Conservation (phyloP, 257 asterid species). For the Thymus quinquecostatus region DNA sequence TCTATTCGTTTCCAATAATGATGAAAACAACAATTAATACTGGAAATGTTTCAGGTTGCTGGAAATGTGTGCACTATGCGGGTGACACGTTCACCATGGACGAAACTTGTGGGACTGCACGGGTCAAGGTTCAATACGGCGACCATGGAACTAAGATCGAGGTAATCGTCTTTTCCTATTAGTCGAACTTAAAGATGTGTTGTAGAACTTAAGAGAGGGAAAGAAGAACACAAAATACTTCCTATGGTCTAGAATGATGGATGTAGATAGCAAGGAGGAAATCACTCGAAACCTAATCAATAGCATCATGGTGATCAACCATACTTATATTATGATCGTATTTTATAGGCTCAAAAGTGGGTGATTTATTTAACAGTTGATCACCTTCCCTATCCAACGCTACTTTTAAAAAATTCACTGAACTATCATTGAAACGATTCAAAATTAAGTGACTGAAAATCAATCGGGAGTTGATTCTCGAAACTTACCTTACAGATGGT, state of each 20-base stretch:
- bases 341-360: not conserved
- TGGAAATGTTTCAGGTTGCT: constrained; percentile 47
- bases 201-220: no score
- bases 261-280: no score
- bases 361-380: no score
- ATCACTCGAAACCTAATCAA: not conserved
- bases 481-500: constrained; percentile 40
- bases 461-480: not conserved
- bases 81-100: constrained; percentile 63
- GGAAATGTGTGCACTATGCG: constrained; percentile 62
- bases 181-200: not conserved
- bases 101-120: constrained; percentile 59
- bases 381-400: no score
- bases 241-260: no score
- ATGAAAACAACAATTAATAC: no score
- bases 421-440: no score
- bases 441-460: no score
- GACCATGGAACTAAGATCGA: constrained; percentile 46
- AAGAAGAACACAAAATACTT: no score
- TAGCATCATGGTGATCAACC: not conserved
- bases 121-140: constrained; percentile 58
- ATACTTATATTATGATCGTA: not conserved
- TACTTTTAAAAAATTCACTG: no score
- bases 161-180: constrained; percentile 31
- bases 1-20: no score